Conservation (phyloP, 73 alveolate species). For the Tetrahymena malaccensis region DNA sequence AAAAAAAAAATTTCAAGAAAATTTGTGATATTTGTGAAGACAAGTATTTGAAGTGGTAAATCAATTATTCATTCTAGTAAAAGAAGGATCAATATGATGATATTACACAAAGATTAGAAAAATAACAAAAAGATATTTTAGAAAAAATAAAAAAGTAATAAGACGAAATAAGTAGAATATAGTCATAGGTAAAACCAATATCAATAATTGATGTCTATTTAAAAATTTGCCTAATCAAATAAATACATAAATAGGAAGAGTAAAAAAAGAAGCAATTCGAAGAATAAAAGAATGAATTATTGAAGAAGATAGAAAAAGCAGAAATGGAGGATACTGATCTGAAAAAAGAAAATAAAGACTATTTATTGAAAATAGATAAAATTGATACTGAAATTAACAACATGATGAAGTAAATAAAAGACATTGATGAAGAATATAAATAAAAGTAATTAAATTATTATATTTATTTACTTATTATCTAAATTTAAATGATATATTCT, state of each 20-base stretch:
- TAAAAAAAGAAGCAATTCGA: not conserved
- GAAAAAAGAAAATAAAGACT: not conserved
- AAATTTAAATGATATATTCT: not conserved
- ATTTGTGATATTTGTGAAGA: conserved; percentile 37
- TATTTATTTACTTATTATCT: too few species aligned
- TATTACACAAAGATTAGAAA: not conserved
- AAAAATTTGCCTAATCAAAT: not conserved
- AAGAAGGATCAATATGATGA: not conserved
- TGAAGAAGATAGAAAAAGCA: not conserved
- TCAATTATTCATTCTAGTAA: not conserved
- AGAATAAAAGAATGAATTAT: not conserved
- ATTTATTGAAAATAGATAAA: not conserved
- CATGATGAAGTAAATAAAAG: not conserved
- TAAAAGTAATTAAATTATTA: not conserved
- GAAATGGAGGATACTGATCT: not conserved
- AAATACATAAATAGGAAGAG: not conserved
- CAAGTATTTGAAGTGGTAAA: conserved; percentile 6
- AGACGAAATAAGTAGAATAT: not conserved
- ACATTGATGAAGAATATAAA: not conserved
- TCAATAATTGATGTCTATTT: not conserved
- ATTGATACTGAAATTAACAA: not conserved
- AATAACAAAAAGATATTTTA: not conserved
- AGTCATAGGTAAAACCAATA: not conserved
- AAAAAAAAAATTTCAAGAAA: conserved; percentile 11
- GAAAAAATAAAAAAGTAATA: not conserved